Evolutionary conservation across 1,284 basidiomycete genomes (phyloP), one percentile per base, ranked within the genome.

Genomic region (Sporisorium scitamineum): DNA sequence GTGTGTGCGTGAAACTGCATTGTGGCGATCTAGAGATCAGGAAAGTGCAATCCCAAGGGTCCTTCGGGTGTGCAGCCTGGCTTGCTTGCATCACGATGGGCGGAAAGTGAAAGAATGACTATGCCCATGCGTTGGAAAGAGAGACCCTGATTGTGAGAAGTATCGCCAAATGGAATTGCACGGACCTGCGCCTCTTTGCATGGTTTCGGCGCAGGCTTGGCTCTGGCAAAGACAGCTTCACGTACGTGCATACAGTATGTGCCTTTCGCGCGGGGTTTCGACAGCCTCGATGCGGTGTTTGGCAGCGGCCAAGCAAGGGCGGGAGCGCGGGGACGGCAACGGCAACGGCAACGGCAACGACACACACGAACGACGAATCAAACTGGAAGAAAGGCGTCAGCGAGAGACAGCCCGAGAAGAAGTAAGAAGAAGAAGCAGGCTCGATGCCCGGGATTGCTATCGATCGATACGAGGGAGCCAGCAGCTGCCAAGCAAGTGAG

Each of bases 1-100:
- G 29, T 26, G 27, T 31, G 48, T 0, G 1, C 32, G 29, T 31
- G 27, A 50, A 50, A 32, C 27, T 31, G 48, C 29, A 32, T 31
- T 20, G 48, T 29, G 48, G 48, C 48, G 29, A 50, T 50, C 48
- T 50, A 31, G 48, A 31, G 48, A 32, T 31, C 8, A 27, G 18
- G 29, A 31, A 50, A 50, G 27, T 50, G 7, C 8, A 31, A 32
- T 5, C 48, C n/a, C 39, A 20, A 50, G 48, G 48, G 48, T 50
- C 48, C 29, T 31, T 31, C 48, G 27, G 48, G 48, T 50, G 48
- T 31, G 29, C 48, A 50, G 48, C 18, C 48, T 50, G 27, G 48
- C 48, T 50, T 50, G 48, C 7, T 31, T 13, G 48, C 48, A 31
- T 31, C 48, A 31, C 48, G 48, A 31, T 50, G 29, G 48, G 48